Conservation (phyloP, 2,329 filamentous ascomycete species). For the Moelleriella libera region DNA sequence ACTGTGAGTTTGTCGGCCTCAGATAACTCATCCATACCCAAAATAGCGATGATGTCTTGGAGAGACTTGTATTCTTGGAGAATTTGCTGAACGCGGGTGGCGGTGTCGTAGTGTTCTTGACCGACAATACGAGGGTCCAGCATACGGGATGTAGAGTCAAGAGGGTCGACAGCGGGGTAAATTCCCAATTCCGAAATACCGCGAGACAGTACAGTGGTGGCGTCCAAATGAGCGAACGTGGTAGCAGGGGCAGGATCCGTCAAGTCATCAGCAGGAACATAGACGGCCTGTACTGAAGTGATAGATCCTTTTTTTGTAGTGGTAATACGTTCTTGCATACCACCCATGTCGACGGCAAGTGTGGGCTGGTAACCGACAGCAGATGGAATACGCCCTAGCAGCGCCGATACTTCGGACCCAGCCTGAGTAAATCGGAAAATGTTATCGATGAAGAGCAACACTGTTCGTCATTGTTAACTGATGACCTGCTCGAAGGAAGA, state of each 20-base stretch:
- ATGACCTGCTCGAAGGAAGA: not conserved
- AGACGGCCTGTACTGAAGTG: constrained; percentile 99
- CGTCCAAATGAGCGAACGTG: constrained; percentile 99
- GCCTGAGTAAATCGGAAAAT: constrained; percentile 99
- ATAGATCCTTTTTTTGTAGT: constrained; percentile 99
- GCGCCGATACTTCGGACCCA: constrained; percentile 98
- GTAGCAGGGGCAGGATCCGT: constrained; percentile 98
- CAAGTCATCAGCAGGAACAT: constrained; percentile 99
- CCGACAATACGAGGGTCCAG: constrained; percentile 97
- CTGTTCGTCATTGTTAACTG: constrained; percentile 22
- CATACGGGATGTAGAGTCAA: constrained; percentile 99
- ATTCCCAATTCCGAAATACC: constrained; percentile 99
- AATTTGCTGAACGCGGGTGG: constrained; percentile 94
- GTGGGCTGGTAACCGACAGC: constrained; percentile 99
- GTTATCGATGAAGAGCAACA: constrained; percentile 99
- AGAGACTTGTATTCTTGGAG: constrained; percentile 99
- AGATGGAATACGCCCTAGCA: constrained; percentile 98
- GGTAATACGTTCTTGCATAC: constrained; percentile 99
- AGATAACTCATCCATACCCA: constrained; percentile 99
- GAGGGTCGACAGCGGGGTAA: constrained; percentile 98
- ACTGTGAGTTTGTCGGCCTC: constrained; percentile 99
- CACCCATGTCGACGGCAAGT: constrained; percentile 96
- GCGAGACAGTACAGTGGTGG: constrained; percentile 99
- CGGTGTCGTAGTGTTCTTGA: constrained; percentile 92
- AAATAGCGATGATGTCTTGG: constrained; percentile 99